Conservation (phyloP, 768 basidiomycete species). For the Serendipita sp. region DNA sequence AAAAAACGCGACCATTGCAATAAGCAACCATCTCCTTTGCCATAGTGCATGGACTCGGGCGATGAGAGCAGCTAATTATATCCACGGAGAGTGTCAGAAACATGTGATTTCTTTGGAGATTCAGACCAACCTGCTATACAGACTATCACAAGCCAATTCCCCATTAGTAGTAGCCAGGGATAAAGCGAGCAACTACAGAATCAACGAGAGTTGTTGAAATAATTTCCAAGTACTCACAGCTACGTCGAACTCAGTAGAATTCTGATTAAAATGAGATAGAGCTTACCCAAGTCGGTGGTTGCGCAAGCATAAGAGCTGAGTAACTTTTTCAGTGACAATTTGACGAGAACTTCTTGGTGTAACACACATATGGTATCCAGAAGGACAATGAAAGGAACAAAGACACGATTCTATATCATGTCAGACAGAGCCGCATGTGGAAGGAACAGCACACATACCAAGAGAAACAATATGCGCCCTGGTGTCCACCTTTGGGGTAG, state of each 20-base stretch:
- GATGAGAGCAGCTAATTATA: not conserved
- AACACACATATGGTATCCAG: not conserved
- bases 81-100: not conserved
- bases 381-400: not conserved
- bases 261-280: not conserved
- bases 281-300: not conserved
- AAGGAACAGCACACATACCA: not conserved
- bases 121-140: not conserved
- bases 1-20: not conserved
- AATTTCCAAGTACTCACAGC: not conserved
- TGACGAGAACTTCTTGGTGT: not conserved
- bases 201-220: not conserved
- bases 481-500: not conserved
- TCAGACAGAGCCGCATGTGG: not conserved
- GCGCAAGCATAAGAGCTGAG: not conserved
- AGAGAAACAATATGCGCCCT: not conserved
- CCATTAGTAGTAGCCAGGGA: not conserved
- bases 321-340: too few relatives aligned
- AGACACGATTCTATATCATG: not conserved
- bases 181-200: not conserved
- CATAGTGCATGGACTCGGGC: not conserved
- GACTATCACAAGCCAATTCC: not conserved
- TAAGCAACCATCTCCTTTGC: not conserved
- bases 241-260: not conserved
- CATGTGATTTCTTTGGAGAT: not conserved